Base-by-base conservation (phyloP, 495 filamentous ascomycete genomes). In the Penicillium lagena region DNA sequence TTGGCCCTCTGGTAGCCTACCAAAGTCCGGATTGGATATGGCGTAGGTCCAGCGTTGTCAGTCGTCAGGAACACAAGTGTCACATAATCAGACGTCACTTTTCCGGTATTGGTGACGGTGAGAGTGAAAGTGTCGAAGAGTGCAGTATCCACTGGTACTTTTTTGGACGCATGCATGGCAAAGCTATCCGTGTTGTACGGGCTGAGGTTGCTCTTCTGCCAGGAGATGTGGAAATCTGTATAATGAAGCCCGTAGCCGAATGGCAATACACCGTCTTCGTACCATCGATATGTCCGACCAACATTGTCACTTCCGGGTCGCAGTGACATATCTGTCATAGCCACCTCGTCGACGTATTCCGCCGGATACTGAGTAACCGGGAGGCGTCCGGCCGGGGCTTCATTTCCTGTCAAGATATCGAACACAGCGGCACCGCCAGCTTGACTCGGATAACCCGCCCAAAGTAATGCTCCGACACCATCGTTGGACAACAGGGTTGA, bases 281-380 rank as follows among this genome's bases (percentile, higher is more conserved):
- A 84, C 76, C 75, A 84, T 52, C 73, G 76, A 45, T 84, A 84
- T 0, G 80, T 84, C 37, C 77, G 70, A 1, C 80, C 78, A 0
- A 62, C 59, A 37, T 67, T 73, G 5, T 37, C 34, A 0, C 59
- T 48, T 17, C 61, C 62, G 0, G 80, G 78, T 0, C 78, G 72
- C 7, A 83, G 58, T 17, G 49, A 56, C 77, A 82, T 81, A 42
- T 83, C 71, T 0, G 70, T 77, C 46, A 76, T 73, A 0, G 77
- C 67, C 47, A 81, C 71, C 29, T 76, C 53, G 36, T 60, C 40
- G 1, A 75, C 73, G 50, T 81, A 82, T 11, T 66, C 47, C 1
- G 69, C 73, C 0, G 77, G 76, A 48, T 84, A 84, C 45, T 80
- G 76, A 1, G 80, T 84, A 0, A 63, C 55, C 6, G 76, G 69